Base-by-base conservation (phyloP, 768 basidiomycete species). In the Obba rivulosa region DNA sequence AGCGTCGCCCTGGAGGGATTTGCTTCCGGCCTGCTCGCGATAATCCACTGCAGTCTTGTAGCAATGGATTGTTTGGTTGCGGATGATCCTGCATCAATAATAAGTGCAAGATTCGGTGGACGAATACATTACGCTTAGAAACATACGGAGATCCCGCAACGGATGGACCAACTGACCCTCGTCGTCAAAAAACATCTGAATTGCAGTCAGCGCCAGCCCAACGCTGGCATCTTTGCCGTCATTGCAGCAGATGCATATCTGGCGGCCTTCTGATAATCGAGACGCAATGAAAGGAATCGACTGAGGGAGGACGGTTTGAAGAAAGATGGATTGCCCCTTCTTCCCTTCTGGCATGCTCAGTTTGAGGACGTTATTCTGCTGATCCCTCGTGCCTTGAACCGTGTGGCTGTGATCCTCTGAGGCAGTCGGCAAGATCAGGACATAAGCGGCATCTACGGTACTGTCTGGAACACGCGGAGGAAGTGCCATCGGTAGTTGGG, bases 1-100 rank as follows among this genome's bases (percentile, higher is more conserved):
- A 97, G 72, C 8, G 87, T 90, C 14, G 80, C 74, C 36, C 92
- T 77, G 9, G 88, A 83, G 0, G 95, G 94, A 61, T 96, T 97
- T 3, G 83, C 86, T 46, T 72, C 69, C 4, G 88, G 86, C 44
- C 76, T 69, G 54, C 80, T 83, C 17, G 84, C 72, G 49, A 93
- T 85, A 41, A 97, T 80, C 89, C 88, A 92, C 61, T 97, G 85
- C 31, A 97, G 71, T 16, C 92, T 76, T 11, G 72, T 83, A 10
- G 80, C 78, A 53, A 97, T 79, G 11, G 74, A 66, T 17, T 72
- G 65, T 63, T 96, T 96, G 54, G 70, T 74, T 38, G 59, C 62
- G 52, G 28, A 31, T 7, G 45, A 23, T 11, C 28, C 52, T 34
- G 21, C 38, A 35, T 18, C 8, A 4, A 17, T 17, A 16, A 11